phyloP scores from a whole-genome alignment of 129 eudicot species.

The Escallonia herrerae region DNA sequence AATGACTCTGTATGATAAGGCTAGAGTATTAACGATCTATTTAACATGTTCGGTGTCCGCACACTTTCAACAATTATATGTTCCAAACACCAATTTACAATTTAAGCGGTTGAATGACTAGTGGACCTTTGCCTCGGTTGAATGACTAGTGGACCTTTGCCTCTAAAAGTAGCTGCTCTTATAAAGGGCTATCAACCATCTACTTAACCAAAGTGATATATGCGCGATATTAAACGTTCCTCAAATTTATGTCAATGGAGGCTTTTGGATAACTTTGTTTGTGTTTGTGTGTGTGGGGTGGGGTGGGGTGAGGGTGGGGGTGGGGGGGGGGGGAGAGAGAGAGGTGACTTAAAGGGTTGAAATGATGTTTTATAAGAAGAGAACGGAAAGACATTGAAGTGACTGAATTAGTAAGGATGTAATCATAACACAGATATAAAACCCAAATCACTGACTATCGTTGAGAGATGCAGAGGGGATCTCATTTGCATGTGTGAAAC shows the following conservation, averaged over 20 bases:
- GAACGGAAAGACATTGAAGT: conserved; percentile 34
- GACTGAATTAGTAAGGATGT: conserved; percentile 42
- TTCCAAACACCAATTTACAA: too few relatives aligned
- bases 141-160: too few relatives aligned
- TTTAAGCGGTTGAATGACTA: too few relatives aligned
- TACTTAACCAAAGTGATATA: neutral
- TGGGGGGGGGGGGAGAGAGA: neutral
- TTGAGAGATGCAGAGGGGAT: neutral
- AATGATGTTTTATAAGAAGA: conserved; percentile 12
- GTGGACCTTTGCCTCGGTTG: too few relatives aligned
- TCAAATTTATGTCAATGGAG: neutral
- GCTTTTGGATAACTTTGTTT: too few relatives aligned
- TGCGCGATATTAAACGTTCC: neutral
- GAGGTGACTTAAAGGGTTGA: neutral
- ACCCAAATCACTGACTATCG: conserved; percentile 2
- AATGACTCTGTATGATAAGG: too few relatives aligned
- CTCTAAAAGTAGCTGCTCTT: too few relatives aligned
- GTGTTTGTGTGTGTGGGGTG: too few relatives aligned
- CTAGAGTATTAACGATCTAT: too few relatives aligned
- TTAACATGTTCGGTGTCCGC: too few relatives aligned
- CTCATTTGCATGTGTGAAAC: neutral
- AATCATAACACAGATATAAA: conserved; percentile 12
- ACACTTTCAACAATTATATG: too few relatives aligned
- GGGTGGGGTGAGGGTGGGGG: neutral
- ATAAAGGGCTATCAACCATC: too few relatives aligned